Base-by-base conservation (phyloP, 2,329 filamentous ascomycete genomes). In the Ophiostoma triangulosporum region DNA sequence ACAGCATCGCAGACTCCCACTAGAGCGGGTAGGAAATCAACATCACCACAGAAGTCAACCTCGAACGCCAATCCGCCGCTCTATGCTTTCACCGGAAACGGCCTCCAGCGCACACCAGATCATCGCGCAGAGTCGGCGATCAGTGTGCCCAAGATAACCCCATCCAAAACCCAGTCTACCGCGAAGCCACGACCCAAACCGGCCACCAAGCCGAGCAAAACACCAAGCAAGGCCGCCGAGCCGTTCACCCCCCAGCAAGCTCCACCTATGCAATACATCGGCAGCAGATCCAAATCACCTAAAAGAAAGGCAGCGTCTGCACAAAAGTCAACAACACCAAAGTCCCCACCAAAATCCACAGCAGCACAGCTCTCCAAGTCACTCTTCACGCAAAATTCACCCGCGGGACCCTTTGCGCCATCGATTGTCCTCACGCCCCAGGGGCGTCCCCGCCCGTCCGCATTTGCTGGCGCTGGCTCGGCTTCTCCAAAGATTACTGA, bases 401-500 rank as follows among this genome's bases (percentile, higher is more conserved):
- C 76, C 5, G 3, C 26, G 12, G 81, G 81, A 3, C 63, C 71
- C 32, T 73, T 74, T 17, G 84, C 81, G 1, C 84, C 85, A 14
- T 77, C 73, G 17, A 73, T 86, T 50, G 68, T 86, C 12, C 65
- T 88, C 6, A 84, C 77, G 3, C 81, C 83, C 3, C 75, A 78
- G 55, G 65, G 65, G 33, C 74, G 83, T 27, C 72, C 73, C 45
- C 83, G 14, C 84, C 84, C 0, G 63, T 89, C 57, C 84, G 86
- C 22, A 77, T 80, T 56, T 57, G 86, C 88, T 60, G 78, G 78
- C 58, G 70, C 76, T 57, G 86, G 86, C 0, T 74, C 90, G 53
- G 86, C 87, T 6, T 91, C 87, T 1, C 87, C 86, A 5, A 80
- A 79, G 51, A 77, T 91, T 52, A 75, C 84, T 22, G 83, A 80